These are phyloP conservation scores for Schizothecium vesticola DNA, from an alignment of 495 filamentous ascomycete species.

Conservation along the genomic window DNA sequence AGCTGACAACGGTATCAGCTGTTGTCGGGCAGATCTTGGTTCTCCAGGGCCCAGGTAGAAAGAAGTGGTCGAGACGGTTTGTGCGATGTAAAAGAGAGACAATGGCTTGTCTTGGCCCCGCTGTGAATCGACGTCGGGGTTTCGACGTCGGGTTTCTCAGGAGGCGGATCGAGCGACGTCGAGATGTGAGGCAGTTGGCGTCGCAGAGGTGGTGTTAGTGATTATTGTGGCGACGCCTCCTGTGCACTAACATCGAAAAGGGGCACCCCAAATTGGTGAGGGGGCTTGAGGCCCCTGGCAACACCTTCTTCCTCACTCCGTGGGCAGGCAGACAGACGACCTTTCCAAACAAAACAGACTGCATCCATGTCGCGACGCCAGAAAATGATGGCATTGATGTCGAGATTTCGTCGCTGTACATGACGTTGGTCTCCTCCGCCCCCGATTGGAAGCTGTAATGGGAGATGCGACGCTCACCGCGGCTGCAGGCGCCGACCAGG, in stretches of 20 bases:
- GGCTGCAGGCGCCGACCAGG: background rate
- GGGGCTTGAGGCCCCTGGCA: background rate
- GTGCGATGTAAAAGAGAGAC: background rate
- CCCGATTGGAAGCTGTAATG: background rate
- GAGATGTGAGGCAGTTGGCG: slow-evolving; percentile 11
- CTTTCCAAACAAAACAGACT: background rate
- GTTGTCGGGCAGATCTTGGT: background rate
- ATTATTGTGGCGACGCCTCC: background rate
- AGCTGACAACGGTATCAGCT: background rate
- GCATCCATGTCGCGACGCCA: background rate
- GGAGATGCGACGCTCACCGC: background rate
- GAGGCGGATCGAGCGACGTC: background rate
- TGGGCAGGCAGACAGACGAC: background rate
- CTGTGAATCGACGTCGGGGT: background rate
- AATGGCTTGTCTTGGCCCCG: background rate
- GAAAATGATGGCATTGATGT: background rate
- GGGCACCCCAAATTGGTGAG: background rate
- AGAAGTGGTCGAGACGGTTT: background rate
- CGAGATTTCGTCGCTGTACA: background rate
- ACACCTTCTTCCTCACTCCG: background rate
- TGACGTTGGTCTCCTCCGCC: background rate
- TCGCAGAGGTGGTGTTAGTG: slow-evolving; percentile 18
- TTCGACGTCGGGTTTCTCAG: background rate
- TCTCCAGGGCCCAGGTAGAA: background rate
- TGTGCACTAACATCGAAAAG: slow-evolving; percentile 13